Evolutionary conservation across 2,329 filamentous ascomycete species (phyloP).

Genomic region (Hypoxylon sp.): DNA sequence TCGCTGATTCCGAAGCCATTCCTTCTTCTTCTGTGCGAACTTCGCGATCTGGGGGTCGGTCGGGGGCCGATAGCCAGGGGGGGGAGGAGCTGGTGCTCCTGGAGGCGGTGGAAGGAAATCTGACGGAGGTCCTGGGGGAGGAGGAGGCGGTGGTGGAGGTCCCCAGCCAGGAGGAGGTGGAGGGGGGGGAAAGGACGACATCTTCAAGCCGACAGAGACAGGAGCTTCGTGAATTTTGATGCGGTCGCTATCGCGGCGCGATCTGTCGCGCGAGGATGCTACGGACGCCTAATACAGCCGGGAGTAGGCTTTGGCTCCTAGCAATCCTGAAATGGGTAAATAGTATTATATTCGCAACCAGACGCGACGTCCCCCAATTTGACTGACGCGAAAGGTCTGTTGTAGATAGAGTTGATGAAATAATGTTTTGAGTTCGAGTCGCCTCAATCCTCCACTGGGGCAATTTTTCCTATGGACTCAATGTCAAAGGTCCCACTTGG

Average conservation of each 20-base stretch:
- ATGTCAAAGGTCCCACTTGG: slow-evolving; percentile 32
- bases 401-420: slow-evolving; percentile 37
- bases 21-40: slow-evolving; percentile 98
- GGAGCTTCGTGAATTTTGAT: slow-evolving; percentile 49
- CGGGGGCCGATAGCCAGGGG: slow-evolving; percentile 86
- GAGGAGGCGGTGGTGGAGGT: slow-evolving; percentile 65
- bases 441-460: slow-evolving; percentile 45
- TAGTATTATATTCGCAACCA: slow-evolving; percentile 31
- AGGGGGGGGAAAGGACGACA: slow-evolving; percentile 69
- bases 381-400: slow-evolving; percentile 45
- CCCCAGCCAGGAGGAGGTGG: slow-evolving; percentile 73
- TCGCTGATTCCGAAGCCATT: slow-evolving; percentile 93
- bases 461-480: slow-evolving; percentile 47
- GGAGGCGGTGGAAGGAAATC: slow-evolving; percentile 71
- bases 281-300: slow-evolving; percentile 39
- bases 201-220: slow-evolving; percentile 51
- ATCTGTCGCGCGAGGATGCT: slow-evolving; percentile 51
- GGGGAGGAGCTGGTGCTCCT: slow-evolving; percentile 77
- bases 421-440: slow-evolving; percentile 33
- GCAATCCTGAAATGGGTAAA: slow-evolving; percentile 23
- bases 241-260: slow-evolving; percentile 55
- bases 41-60: slow-evolving; percentile 90
- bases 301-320: slow-evolving; percentile 19
- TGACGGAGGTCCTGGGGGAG: slow-evolving; percentile 69
- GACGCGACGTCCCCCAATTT: slow-evolving; percentile 43